Evolutionary conservation across 352 stramenopile species (phyloP), one percentile per base, ranked within the genome.

Genomic region (Globisporangium iwayamae): DNA sequence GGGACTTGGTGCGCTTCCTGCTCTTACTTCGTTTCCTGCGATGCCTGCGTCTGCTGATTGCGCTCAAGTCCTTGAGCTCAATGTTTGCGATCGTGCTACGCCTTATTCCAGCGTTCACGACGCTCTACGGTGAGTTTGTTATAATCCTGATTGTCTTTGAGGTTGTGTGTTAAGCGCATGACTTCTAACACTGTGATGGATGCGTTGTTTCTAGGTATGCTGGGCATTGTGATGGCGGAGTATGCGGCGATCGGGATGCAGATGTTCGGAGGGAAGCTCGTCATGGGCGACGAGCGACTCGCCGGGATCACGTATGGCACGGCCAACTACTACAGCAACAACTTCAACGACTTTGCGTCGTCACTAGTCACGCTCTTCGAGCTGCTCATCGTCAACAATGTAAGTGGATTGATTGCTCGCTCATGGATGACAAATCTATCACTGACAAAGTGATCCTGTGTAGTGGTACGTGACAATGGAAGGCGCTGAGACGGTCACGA

Each of bases 311-410:
- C 73, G 13, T 94, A 80, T 54, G 78, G 73, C 3, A 67, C 73
- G 4, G 62, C 59, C 4, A 79, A 84, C 45, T 94, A 89, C 56
- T 84, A 78, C 52, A 69, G 75, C 59, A 88, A 90, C 74, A 94
- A 92, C 65, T 94, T 93, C 57, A 90, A 94, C 70, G 81, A 90
- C 62, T 78, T 88, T 56, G 64, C 74, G 22, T 82, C 71, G 0
- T 77, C 75, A 2, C 63, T 91, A 38, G 77, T 78, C 18, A 83
- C 76, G 34, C 74, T 94, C n/a, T 93, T 92, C 52, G 78, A 89
- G 58, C 56, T 90, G 18, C 65, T 92, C 14, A 75, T 94, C 58
- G 82, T 92, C 32, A 92, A 93, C 68, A 91, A 93, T 65, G 77
- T 86, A 55, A 54, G 77, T 73, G 43, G n/a, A 20, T 25, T 48